Evolutionary conservation across 2,329 filamentous ascomycete species (phyloP).

Genomic region (Fonsecaea monophora): DNA sequence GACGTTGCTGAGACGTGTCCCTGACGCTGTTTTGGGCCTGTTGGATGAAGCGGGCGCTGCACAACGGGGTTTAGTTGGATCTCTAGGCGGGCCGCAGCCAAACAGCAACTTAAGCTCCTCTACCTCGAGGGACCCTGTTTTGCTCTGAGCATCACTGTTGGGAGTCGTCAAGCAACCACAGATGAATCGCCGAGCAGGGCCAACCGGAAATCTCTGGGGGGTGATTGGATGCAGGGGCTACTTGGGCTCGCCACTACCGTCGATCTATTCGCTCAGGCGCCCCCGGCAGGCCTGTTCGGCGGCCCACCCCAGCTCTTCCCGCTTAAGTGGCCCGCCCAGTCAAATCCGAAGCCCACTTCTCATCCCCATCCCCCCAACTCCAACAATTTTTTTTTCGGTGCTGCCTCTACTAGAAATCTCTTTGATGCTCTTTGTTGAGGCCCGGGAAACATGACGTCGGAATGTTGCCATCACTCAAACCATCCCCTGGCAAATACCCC

Average conservation of each 20-base stretch:
- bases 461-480: constrained; percentile 12
- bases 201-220: constrained; percentile 20
- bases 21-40: constrained; percentile 26
- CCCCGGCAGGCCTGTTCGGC: constrained; percentile 17
- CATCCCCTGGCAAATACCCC: constrained; percentile 17
- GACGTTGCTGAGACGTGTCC: constrained; percentile 22
- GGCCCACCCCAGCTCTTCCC: constrained; percentile 21
- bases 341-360: constrained; percentile 11
- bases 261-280: constrained; percentile 32
- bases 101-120: constrained; percentile 15
- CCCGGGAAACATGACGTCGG: constrained; percentile 22
- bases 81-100: constrained; percentile 22
- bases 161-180: constrained; percentile 16
- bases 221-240: constrained; percentile 18
- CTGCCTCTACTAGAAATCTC: constrained; percentile 9
- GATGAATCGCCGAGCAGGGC: constrained; percentile 23
- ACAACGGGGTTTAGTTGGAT: constrained; percentile 23
- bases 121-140: background rate
- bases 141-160: constrained; percentile 18
- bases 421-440: constrained; percentile 24
- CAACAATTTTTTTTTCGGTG: constrained; percentile 28
- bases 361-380: constrained; percentile 27
- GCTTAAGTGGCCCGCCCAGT: constrained; percentile 3
- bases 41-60: constrained; percentile 25
- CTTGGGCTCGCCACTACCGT: constrained; percentile 28